Evolutionary conservation across 208 protist species (phyloP).

Genomic region (Acanthamoeba polyphaga): DNA sequence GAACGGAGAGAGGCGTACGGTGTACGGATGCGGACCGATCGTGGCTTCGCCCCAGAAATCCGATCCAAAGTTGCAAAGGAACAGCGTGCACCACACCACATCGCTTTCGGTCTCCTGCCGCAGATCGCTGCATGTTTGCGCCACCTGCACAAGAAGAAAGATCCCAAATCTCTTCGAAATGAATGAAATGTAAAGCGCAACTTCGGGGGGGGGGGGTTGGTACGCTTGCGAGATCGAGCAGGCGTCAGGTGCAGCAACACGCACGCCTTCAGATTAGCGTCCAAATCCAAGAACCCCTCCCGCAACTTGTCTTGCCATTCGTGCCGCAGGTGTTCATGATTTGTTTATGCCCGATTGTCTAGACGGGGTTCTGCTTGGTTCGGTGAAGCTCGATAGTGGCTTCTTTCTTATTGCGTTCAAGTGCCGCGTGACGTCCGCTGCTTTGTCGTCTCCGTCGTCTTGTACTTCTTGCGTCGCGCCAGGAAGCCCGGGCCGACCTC

Average conservation of each 20-base stretch:
- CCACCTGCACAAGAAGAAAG: neutral
- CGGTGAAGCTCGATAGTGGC: no score
- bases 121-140: neutral
- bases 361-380: no score
- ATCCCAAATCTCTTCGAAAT: neutral
- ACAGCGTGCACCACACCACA: neutral
- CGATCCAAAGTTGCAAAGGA: neutral
- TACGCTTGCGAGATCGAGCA: neutral
- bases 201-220: neutral
- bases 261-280: neutral
- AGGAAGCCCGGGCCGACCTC: neutral
- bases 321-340: no score
- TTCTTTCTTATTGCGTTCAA: no score
- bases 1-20: neutral
- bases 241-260: neutral
- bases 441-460: no score
- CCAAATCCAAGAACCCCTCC: neutral
- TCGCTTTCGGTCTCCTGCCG: neutral
- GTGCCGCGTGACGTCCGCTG: no score
- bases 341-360: no score
- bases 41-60: constrained; percentile 1
- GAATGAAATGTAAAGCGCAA: neutral
- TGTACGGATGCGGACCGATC: neutral
- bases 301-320: no score
- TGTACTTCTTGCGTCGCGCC: neutral